Conservation (phyloP, 495 filamentous ascomycete genomes). For the Neurospora intermedia region DNA sequence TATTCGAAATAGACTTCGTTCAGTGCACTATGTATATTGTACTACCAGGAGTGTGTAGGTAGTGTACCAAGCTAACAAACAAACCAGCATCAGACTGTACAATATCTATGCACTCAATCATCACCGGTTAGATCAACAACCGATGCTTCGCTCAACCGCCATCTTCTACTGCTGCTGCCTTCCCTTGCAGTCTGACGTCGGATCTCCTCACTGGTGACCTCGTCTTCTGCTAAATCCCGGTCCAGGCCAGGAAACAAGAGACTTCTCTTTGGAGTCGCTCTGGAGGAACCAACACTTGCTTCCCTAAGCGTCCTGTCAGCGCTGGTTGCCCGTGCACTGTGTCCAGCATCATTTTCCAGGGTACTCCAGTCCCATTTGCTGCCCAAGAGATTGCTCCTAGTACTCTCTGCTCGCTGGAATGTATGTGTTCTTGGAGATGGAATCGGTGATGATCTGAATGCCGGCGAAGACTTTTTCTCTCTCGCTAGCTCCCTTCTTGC, state of each 20-base stretch:
- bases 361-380: not conserved
- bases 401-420: not conserved
- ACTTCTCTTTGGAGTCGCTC: not conserved
- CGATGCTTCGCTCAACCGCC: slow-evolving; percentile 27
- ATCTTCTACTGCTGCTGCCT: slow-evolving; percentile 7
- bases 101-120: slow-evolving; percentile 9
- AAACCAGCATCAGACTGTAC: too few relatives aligned
- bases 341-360: not conserved
- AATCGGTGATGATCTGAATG: slow-evolving; percentile 3
- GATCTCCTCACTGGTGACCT: not conserved
- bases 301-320: not conserved
- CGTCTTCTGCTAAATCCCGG: slow-evolving; percentile 16
- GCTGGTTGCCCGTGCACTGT: not conserved
- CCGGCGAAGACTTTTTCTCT: not conserved
- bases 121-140: slow-evolving; percentile 32
- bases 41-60: too few relatives aligned
- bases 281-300: not conserved
- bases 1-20: too few relatives aligned
- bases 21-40: too few relatives aligned
- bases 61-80: too few relatives aligned
- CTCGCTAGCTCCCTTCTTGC: not conserved
- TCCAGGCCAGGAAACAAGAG: not conserved
- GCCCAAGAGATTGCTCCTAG: not conserved
- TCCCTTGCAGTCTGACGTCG: not conserved
- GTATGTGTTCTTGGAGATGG: not conserved